Conservation (phyloP, 108 stramenopile species). For the Skeletonema costatum region DNA sequence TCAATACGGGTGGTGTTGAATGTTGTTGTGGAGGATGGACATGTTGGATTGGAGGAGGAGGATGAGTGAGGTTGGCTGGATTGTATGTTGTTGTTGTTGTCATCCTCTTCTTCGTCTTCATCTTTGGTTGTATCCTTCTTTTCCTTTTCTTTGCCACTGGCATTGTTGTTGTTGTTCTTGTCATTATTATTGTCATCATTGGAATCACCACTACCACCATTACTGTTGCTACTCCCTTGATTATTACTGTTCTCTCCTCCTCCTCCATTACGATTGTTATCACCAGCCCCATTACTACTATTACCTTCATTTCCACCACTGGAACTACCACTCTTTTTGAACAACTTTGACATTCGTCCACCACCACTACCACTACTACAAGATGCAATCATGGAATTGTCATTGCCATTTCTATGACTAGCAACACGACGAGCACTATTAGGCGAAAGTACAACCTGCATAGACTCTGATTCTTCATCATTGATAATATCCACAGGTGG, state of each 20-base stretch:
- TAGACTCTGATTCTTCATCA: constrained; percentile 15
- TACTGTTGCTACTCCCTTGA: neutral
- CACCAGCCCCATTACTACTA: neutral
- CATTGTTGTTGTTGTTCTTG: constrained; percentile 10
- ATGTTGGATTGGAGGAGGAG: neutral
- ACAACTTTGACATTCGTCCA: constrained; percentile 3
- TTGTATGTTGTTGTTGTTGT: neutral
- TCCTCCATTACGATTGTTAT: neutral
- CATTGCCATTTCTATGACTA: neutral
- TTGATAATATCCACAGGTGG: neutral
- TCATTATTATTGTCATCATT: constrained; percentile 11
- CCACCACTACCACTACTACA: neutral
- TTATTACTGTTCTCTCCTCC: neutral
- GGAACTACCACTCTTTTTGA: neutral
- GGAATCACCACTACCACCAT: neutral
- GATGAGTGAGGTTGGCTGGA: neutral
- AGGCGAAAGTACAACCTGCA: constrained; percentile 3
- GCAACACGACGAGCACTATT: too few species aligned
- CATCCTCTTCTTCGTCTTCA: neutral
- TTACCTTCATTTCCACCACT: neutral
- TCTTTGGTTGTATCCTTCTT: neutral
- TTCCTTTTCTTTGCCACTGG: neutral
- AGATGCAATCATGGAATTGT: neutral
- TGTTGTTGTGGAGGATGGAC: constrained; percentile 5
- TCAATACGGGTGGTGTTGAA: constrained; percentile 23